Base-by-base conservation (phyloP, 2,329 filamentous ascomycete species). In the Fusarium staphyleae region DNA sequence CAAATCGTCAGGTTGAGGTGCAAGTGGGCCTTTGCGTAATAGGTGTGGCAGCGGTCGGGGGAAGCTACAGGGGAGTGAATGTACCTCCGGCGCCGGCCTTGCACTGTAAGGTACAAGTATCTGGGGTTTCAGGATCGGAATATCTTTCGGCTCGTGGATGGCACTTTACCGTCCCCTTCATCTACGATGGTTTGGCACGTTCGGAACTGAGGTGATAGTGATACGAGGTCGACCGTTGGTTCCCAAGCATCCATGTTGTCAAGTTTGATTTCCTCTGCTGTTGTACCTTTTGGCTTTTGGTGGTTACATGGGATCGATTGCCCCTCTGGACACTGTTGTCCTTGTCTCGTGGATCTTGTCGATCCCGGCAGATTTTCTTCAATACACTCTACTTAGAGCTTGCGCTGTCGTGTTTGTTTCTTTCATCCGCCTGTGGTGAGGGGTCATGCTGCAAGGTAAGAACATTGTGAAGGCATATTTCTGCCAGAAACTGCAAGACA, bases 11-110 rank as follows among this genome's bases (percentile, higher is more conserved):
- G 70, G 69, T 71, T 67, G 67, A 67, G 61, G 62, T 66, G 67
- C 63, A 71, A 60, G 72, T 74, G 72, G 72, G 71, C 66, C 72
- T 72, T 68, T 74, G 72, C 71, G 72, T 74, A 74, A 74, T 74
- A 67, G 70, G 58, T 65, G 66, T 54, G 46, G 52, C 65, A 47
- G 52, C 42, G 37, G 48, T 52, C 50, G 51, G 39, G 53, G 52
- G 62, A 60, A 63, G 60, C 53, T 64, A 54, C 63, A 48, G 49
- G 45, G 53, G 51, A 52, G 59, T 41, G 35, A 49, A 66, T 50
- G 64, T 67, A 66, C 60, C 62, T 60, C 37, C 35, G 41, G 43
- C 32, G 65, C 58, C 32, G 65, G 36, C 43, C 49, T 56, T 66
- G 43, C 47, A 51, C 48, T 59, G 29, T 40, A 55, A 44, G 56